Evolutionary conservation across 306 rosid species (phyloP).

Genomic region (Dalbergia cochinchinensis): DNA sequence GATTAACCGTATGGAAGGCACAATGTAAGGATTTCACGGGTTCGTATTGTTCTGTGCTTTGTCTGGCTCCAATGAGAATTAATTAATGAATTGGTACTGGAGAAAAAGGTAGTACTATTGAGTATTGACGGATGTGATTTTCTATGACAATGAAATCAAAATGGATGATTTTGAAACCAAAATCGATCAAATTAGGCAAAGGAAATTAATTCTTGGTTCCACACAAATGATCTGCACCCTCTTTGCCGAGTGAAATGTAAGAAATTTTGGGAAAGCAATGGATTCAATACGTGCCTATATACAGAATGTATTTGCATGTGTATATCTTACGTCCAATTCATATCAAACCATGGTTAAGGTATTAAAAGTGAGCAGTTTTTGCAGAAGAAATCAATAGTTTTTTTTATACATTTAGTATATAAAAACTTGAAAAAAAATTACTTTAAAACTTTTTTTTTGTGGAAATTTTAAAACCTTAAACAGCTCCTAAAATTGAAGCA

Average conservation of each 20-base stretch:
- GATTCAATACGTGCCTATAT: not conserved
- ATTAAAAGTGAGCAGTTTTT: too few relatives aligned
- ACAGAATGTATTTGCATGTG: not conserved
- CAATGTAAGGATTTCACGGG: constrained; percentile 13
- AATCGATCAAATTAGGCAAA: not conserved
- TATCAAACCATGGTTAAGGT: too few relatives aligned
- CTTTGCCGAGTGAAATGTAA: too few relatives aligned
- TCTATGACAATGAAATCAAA: not conserved
- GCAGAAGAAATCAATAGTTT: too few relatives aligned
- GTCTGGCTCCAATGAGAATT: not conserved
- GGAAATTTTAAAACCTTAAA: too few relatives aligned
- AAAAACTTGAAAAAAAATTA: too few relatives aligned
- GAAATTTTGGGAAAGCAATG: too few relatives aligned
- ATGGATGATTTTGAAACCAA: not conserved
- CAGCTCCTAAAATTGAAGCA: too few relatives aligned
- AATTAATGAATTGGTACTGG: not conserved
- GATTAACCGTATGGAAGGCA: not conserved
- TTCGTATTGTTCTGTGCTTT: not conserved
- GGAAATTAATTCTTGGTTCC: not conserved
- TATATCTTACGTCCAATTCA: too few relatives aligned
- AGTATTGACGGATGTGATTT: not conserved
- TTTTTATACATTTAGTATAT: too few relatives aligned
- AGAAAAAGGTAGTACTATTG: not conserved
- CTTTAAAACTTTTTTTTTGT: too few relatives aligned
- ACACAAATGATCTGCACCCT: too few relatives aligned